phyloP scores from a whole-genome alignment of 257 asterid species.

The Penstemon newberryi region DNA sequence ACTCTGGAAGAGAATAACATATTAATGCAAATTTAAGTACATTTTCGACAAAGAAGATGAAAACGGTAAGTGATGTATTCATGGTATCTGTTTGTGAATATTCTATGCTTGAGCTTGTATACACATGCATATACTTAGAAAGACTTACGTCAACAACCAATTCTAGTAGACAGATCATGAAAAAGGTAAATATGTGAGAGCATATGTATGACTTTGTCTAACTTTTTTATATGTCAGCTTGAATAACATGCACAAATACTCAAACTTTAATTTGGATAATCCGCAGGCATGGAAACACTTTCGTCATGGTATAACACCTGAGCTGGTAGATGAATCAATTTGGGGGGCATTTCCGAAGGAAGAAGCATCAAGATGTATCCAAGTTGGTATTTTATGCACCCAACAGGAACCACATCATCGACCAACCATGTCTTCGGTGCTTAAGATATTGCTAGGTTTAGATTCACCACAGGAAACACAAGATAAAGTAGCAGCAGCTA shows the following conservation, averaged over 20 bases:
- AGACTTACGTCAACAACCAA: background rate
- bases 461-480: slow-evolving; percentile 1
- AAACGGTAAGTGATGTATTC: too few relatives aligned
- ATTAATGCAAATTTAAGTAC: too few relatives aligned
- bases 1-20: too few relatives aligned
- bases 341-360: too few relatives aligned
- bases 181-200: background rate
- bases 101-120: too few relatives aligned
- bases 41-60: too few relatives aligned
- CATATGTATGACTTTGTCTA: background rate
- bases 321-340: too few relatives aligned
- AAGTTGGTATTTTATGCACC: slow-evolving; percentile 26
- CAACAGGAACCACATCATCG: background rate
- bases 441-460: slow-evolving; percentile 11
- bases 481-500: background rate
- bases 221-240: background rate
- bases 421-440: slow-evolving; percentile 20
- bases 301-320: too few relatives aligned
- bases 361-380: background rate
- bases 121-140: background rate
- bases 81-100: too few relatives aligned
- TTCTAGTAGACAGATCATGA: background rate
- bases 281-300: too few relatives aligned
- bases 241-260: background rate
- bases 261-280: too few relatives aligned